Evolutionary conservation across 164 flowering plant genomes (phyloP).

Genomic region (Stephania japonica): DNA sequence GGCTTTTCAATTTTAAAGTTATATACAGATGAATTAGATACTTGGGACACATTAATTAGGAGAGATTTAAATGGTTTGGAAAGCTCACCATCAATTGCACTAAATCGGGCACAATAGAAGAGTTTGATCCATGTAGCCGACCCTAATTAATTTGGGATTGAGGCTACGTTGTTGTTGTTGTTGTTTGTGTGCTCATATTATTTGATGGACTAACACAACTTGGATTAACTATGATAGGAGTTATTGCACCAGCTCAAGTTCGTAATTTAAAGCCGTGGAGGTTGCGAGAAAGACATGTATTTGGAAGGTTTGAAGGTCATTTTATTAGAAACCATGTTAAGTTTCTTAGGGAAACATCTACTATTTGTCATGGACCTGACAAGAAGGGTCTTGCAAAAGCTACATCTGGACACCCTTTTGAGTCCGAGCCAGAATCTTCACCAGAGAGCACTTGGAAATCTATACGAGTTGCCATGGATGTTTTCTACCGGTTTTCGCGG

Average conservation of each 20-base stretch:
- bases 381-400: constrained; percentile 33
- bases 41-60: too few relatives aligned
- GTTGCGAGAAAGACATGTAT: constrained; percentile 10
- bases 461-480: constrained; percentile 34
- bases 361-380: constrained; percentile 15
- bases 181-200: too few relatives aligned
- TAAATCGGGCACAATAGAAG: too few relatives aligned
- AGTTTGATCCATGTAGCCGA: too few relatives aligned
- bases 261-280: constrained; percentile 23
- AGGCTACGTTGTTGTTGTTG: too few relatives aligned
- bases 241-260: constrained; percentile 19
- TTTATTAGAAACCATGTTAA: constrained; percentile 14
- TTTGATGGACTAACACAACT: too few relatives aligned
- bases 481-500: constrained; percentile 80
- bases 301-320: constrained; percentile 20
- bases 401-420: constrained; percentile 45
- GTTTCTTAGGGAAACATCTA: constrained; percentile 8
- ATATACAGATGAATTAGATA: too few relatives aligned
- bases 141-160: too few relatives aligned
- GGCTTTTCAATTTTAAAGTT: too few relatives aligned
- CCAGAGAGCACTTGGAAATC: constrained; percentile 29
- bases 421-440: constrained; percentile 48
- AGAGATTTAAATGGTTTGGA: too few relatives aligned
- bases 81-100: too few relatives aligned
- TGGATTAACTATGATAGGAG: constrained; percentile 14